phyloP scores from a whole-genome alignment of 495 filamentous ascomycete species.

The Cenococcum geophilum region DNA sequence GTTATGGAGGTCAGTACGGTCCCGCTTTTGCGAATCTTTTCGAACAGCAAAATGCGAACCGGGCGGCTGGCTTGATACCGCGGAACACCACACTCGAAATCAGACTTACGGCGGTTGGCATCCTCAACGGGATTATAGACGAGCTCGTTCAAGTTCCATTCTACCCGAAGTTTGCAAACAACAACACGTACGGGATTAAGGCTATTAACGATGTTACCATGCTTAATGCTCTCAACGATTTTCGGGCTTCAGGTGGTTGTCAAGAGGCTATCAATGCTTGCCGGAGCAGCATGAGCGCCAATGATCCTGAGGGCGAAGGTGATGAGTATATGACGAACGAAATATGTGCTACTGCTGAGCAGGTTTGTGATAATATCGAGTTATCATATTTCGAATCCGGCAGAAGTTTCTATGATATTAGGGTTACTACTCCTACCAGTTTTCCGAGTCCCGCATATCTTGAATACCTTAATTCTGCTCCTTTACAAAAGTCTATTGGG shows the following conservation, averaged over 20 bases:
- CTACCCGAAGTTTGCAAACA: slow-evolving; percentile 34
- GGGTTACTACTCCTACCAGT: slow-evolving; percentile 21
- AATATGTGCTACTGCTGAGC: slow-evolving; percentile 27
- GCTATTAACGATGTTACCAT: slow-evolving; percentile 28
- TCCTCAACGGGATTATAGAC: slow-evolving; percentile 44
- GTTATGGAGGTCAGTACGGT: slow-evolving; percentile 47
- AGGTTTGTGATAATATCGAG: slow-evolving; percentile 18
- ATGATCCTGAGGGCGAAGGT: slow-evolving; percentile 34
- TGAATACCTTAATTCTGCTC: slow-evolving; percentile 36
- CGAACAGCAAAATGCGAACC: slow-evolving; percentile 40
- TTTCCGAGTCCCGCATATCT: slow-evolving; percentile 34
- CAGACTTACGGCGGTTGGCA: slow-evolving; percentile 39
- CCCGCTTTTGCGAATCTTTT: slow-evolving; percentile 44
- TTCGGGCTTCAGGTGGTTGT: slow-evolving; percentile 24
- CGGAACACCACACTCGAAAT: slow-evolving; percentile 41
- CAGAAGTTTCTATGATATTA: slow-evolving; percentile 35
- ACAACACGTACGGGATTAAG: slow-evolving; percentile 40
- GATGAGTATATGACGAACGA: slow-evolving; percentile 30
- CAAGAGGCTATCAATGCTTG: slow-evolving; percentile 26
- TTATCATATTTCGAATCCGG: not conserved
- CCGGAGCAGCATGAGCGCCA: slow-evolving; percentile 22
- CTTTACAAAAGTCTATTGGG: slow-evolving; percentile 36
- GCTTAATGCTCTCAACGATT: slow-evolving; percentile 29
- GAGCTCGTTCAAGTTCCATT: slow-evolving; percentile 32
- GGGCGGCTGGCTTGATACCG: slow-evolving; percentile 35